Base-by-base conservation (phyloP, 441 rosid genomes). In the Theobroma grandiflorum region DNA sequence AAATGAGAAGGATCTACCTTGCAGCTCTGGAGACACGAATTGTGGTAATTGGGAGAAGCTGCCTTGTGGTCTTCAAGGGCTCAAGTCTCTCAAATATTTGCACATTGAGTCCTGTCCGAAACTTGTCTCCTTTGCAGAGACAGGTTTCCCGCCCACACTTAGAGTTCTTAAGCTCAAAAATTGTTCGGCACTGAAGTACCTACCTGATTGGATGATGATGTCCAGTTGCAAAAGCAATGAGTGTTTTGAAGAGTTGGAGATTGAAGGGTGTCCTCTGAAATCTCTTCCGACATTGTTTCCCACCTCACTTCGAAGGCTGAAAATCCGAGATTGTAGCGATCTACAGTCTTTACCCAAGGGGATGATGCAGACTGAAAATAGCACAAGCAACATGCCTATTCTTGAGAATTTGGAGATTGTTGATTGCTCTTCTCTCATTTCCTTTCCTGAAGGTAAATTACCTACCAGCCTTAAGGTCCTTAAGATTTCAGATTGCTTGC, bases 381-480 rank as follows among this genome's bases (percentile, higher is more conserved):
- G 12, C 80, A 66, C 49, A 58, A 20, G 31, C 31, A 26, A 26
- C 31, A 40, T 42, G 4, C 66, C 11, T 74, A 67, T 58, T 59
- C 70, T 75, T 47, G 78, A 75, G 58, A 35, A 62, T 16, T 75
- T 75, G 70, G 78, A 62, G 70, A 47, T 75, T 58, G 45, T 72
- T 10, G 33, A 15, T 35, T 72, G 76, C 10, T 47, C 50, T 37
- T 50, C 50, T 33, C 79, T 65, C 4, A 3, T 11, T 50, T 8
- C 3, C 62, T 76, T 82, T 14, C 85, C 80, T 16, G 69, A 68
- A 11, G 80, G 81, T 3, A 64, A 69, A 69, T 68, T 79, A 4
- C 78, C 82, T 31, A 42, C 76, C 35, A 69, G 71, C 0, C 79
- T 82, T 12, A 82, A 31, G 43, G 64, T 8, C n/a, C 73, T 82